phyloP scores from a whole-genome alignment of 1,284 basidiomycete species.

The Sporisorium iseilematis-ciliati region DNA sequence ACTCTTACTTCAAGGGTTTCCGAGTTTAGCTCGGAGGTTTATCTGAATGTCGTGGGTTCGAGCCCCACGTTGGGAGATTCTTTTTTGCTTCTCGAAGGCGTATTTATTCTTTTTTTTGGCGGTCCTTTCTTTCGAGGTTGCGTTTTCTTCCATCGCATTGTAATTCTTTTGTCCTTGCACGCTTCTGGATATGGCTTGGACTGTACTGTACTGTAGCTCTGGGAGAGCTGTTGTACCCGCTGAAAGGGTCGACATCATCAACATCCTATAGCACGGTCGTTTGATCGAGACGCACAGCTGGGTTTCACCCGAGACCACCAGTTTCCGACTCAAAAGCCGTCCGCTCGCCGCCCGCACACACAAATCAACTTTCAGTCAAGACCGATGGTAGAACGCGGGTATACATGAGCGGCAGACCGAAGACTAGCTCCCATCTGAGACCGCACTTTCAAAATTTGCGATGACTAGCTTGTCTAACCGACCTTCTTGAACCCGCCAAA shows the following conservation, averaged over 20 bases:
- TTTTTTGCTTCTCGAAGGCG: slow-evolving; percentile 6
- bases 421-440: too few species aligned
- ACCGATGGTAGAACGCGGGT: neutral
- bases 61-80: slow-evolving; percentile 68
- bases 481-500: slow-evolving; percentile 62
- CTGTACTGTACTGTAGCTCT: too few species aligned
- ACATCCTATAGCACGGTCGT: too few species aligned
- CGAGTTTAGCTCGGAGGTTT: slow-evolving; percentile 21
- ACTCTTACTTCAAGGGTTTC: slow-evolving; percentile 63
- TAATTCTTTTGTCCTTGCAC: too few species aligned
- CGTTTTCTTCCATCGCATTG: neutral
- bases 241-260: too few species aligned
- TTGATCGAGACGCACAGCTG: too few species aligned
- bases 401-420: too few species aligned
- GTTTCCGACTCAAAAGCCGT: too few species aligned
- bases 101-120: neutral
- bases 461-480: slow-evolving; percentile 17
- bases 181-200: too few species aligned
- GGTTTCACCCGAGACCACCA: too few species aligned
- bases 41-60: slow-evolving; percentile 69
- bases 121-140: neutral
- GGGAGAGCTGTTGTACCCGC: too few species aligned
- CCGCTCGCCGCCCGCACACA: too few species aligned
- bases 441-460: neutral
- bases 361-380: neutral